Conservation (phyloP, 495 filamentous ascomycete species). For the Neurospora sp. region DNA sequence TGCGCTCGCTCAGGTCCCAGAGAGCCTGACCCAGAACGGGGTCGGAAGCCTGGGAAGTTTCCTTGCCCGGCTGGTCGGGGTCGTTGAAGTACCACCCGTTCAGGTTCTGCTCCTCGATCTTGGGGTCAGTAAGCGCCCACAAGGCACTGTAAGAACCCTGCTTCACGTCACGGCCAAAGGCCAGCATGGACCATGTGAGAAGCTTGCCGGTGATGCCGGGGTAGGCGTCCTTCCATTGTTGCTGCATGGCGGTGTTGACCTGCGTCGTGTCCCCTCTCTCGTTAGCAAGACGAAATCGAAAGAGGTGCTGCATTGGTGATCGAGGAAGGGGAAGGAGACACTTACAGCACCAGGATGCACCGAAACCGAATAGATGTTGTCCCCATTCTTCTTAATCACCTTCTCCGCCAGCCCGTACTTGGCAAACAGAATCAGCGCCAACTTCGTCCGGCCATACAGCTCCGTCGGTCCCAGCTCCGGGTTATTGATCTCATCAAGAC, state of each 20-base stretch:
- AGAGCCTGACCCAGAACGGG: conserved; percentile 27
- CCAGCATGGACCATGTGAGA: conserved; percentile 22
- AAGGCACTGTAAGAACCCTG: conserved; percentile 36
- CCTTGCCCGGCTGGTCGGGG: conserved; percentile 21
- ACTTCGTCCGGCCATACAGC: conserved; percentile 45
- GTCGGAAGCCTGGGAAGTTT: conserved; percentile 32
- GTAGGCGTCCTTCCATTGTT: conserved; percentile 40
- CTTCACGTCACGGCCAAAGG: conserved; percentile 25
- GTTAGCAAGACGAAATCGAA: background rate
- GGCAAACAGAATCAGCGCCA: conserved; percentile 44
- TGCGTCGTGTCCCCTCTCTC: background rate
- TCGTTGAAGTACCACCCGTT: conserved; percentile 35
- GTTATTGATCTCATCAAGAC: conserved; percentile 44
- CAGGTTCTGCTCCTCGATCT: conserved; percentile 31
- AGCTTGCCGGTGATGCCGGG: conserved; percentile 31
- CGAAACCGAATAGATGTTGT: conserved; percentile 30
- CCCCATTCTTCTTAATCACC: conserved; percentile 32
- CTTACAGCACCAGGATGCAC: conserved; percentile 36
- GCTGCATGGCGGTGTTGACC: conserved; percentile 38
- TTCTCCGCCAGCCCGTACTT: conserved; percentile 32
- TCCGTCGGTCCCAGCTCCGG: conserved; percentile 39
- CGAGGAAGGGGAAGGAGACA: background rate
- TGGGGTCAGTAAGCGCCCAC: conserved; percentile 30
- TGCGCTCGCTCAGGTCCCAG: conserved; percentile 31
- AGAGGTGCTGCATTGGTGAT: too few species aligned